Percentiles rank a stretch among this genome's conserved stretches.
Evolutionary conservation across 1,139 yeast species (phyloP).

Genomic region (Diutina rugosa): DNA sequence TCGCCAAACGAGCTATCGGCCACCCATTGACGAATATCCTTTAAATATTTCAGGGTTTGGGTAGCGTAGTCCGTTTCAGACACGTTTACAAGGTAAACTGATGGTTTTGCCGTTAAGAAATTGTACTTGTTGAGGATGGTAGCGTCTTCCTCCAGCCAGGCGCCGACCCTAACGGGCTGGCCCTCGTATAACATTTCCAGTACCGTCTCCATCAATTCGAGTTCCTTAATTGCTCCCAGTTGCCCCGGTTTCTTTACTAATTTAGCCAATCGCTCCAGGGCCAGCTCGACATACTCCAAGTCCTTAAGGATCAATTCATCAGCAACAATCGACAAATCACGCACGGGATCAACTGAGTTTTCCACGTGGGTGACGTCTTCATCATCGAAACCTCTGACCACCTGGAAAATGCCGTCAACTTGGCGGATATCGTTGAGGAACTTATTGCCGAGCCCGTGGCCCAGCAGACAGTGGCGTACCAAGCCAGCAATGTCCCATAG

Average conservation of each 20-base stretch:
- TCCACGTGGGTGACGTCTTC: constrained; percentile 67
- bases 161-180: constrained; percentile 28
- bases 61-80: constrained; percentile 38
- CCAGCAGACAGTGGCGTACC: constrained; percentile 59
- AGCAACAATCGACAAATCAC: constrained; percentile 56
- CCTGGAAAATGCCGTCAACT: constrained; percentile 65
- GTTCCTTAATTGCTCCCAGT: constrained; percentile 17
- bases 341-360: constrained; percentile 45
- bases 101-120: constrained; percentile 60
- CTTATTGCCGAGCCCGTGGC: constrained; percentile 71
- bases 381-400: constrained; percentile 53
- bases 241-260: constrained; percentile 26
- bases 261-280: constrained; percentile 33
- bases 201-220: constrained; percentile 31
- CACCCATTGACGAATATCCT: constrained; percentile 39
- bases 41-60: constrained; percentile 31
- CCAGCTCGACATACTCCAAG: constrained; percentile 49
- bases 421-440: constrained; percentile 58
- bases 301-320: constrained; percentile 68
- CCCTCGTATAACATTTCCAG: constrained; percentile 45
- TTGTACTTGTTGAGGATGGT: constrained; percentile 45
- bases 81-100: constrained; percentile 48
- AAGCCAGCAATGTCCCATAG: constrained; percentile 67
- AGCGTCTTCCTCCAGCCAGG: constrained; percentile 42
- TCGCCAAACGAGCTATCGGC: constrained; percentile 42